Percentiles rank a stretch among this genome's conserved stretches.
phyloP scores from a whole-genome alignment of 192 early-diverging fungal genomes.

The Helicostylum pulchrum region DNA sequence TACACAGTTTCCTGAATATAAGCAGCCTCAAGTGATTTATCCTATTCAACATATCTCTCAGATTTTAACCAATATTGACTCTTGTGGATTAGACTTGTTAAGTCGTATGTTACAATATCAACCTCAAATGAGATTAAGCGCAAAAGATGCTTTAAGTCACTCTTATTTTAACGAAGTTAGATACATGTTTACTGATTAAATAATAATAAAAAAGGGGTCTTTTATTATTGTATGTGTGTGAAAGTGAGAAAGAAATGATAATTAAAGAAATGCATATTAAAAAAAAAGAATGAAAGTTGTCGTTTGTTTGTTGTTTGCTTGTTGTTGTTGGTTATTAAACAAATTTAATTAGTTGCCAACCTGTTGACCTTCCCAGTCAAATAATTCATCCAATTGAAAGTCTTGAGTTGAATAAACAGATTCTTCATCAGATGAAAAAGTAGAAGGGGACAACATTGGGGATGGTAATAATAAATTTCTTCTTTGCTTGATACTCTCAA shows the following conservation, averaged over 20 bases:
- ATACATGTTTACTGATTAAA: background rate
- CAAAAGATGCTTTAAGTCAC: conserved; percentile 63
- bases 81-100: conserved; percentile 65
- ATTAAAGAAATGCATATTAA: no score
- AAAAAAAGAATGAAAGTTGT: no score
- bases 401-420: conserved; percentile 12
- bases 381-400: conserved; percentile 34
- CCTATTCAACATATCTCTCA: conserved; percentile 60
- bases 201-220: no score
- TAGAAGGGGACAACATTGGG: conserved; percentile 24
- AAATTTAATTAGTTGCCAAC: no score
- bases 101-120: conserved; percentile 74
- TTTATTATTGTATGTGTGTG: no score
- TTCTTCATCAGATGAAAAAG: conserved; percentile 33
- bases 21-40: conserved; percentile 64
- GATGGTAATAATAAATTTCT: conserved; percentile 10
- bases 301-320: no score
- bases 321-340: no score
- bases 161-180: conserved; percentile 55
- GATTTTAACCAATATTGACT: conserved; percentile 72
- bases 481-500: conserved; percentile 8
- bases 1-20: conserved; percentile 67
- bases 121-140: conserved; percentile 60
- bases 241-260: no score
- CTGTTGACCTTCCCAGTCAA: conserved; percentile 37